Conservation (phyloP, 495 filamentous ascomycete genomes). For the Penicillium bovifimosum region DNA sequence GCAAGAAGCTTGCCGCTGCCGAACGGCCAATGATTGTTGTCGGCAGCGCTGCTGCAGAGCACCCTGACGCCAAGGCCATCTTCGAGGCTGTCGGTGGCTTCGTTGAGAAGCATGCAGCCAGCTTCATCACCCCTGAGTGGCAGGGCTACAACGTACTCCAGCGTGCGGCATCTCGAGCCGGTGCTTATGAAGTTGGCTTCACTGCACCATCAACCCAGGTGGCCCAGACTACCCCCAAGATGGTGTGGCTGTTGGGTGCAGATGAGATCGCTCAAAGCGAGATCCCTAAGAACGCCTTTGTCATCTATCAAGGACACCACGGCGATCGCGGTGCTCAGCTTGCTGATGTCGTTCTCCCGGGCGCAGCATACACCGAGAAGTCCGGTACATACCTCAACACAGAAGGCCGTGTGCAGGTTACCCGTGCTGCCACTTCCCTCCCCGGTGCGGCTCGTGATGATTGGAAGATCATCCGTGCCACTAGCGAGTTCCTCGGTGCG, state of each 20-base stretch:
- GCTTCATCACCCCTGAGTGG: constrained; percentile 87
- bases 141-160: constrained; percentile 97
- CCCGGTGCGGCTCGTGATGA: constrained; percentile 89
- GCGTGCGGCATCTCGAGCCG: constrained; percentile 81
- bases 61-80: constrained; percentile 83
- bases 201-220: constrained; percentile 72
- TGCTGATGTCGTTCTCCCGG: constrained; percentile 90
- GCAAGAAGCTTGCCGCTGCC: constrained; percentile 83
- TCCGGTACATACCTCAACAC: constrained; percentile 96
- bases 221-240: constrained; percentile 78
- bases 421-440: constrained; percentile 75
- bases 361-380: constrained; percentile 95
- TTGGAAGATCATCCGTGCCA: constrained; percentile 96
- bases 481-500: constrained; percentile 81
- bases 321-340: constrained; percentile 89
- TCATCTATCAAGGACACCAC: constrained; percentile 97
- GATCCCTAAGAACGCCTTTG: constrained; percentile 89
- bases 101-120: constrained; percentile 83
- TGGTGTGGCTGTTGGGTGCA: constrained; percentile 93
- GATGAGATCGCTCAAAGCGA: constrained; percentile 78
- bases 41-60: constrained; percentile 83
- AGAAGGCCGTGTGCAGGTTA: constrained; percentile 91
- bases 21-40: constrained; percentile 94
- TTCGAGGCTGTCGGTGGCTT: constrained; percentile 85
- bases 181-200: constrained; percentile 94